Percentiles rank a stretch among this genome's conserved stretches.
phyloP scores from a whole-genome alignment of 345 rosid genomes.

The Salix brachista region DNA sequence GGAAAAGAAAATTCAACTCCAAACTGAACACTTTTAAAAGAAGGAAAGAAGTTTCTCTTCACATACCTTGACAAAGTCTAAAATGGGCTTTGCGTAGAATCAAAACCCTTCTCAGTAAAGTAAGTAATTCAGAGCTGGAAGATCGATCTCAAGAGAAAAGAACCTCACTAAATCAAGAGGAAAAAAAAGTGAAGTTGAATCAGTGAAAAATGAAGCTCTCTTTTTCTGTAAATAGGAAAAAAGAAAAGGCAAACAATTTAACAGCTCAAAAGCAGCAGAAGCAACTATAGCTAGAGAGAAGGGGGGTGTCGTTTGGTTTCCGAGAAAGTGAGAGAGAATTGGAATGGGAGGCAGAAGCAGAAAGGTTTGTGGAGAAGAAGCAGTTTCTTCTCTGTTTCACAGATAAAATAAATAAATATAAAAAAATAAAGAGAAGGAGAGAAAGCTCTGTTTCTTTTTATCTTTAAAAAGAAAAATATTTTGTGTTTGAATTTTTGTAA shows the following conservation, averaged over 20 bases:
- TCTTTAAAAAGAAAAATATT: background rate
- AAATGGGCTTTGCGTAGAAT: background rate
- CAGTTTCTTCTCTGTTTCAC: slow-evolving; percentile 46
- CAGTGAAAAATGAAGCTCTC: background rate
- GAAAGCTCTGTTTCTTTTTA: background rate
- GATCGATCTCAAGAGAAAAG: slow-evolving; percentile 15
- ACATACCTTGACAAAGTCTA: slow-evolving; percentile 26
- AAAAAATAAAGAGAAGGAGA: background rate
- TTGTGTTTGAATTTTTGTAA: background rate
- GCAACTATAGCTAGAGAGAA: background rate
- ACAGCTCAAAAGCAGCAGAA: background rate
- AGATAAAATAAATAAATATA: background rate
- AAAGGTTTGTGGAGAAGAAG: slow-evolving; percentile 41
- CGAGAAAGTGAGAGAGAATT: slow-evolving; percentile 30
- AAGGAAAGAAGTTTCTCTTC: background rate
- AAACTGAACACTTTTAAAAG: background rate
- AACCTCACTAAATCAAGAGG: background rate
- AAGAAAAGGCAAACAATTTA: background rate
- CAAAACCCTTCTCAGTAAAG: background rate
- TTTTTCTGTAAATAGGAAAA: background rate
- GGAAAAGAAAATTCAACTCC: background rate
- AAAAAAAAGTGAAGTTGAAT: background rate
- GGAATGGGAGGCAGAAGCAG: slow-evolving; percentile 26
- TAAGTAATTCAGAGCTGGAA: slow-evolving; percentile 7
- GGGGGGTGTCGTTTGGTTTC: slow-evolving; percentile 31